Evolutionary conservation across 2,329 filamentous ascomycete genomes (phyloP).

Genomic region (Apiospora malaysiana): DNA sequence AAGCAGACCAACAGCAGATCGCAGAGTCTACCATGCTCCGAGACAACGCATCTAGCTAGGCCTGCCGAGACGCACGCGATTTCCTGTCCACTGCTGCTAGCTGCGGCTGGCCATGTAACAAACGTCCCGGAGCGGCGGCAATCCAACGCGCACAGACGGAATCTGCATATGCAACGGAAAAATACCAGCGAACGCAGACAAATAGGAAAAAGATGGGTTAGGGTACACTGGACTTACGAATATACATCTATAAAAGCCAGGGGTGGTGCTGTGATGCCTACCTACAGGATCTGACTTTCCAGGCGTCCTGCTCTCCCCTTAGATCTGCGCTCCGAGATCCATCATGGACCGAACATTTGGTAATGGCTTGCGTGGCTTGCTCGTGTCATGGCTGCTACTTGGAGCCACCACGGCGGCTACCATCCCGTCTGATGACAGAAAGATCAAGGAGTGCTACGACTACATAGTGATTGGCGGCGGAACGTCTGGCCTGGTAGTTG

Average conservation of each 20-base stretch:
- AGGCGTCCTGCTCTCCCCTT: neutral
- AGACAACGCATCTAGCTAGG: neutral
- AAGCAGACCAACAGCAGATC: neutral
- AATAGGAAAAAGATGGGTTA: neutral
- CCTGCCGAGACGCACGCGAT: no score
- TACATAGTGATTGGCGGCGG: slow-evolving; percentile 28
- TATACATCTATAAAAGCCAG: neutral
- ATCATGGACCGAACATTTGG: neutral
- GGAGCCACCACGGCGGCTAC: neutral
- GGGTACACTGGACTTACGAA: no score
- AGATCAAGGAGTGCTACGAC: slow-evolving; percentile 21
- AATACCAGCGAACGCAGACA: neutral
- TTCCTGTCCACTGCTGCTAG: neutral
- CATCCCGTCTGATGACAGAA: neutral
- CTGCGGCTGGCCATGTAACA: neutral
- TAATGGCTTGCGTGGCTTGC: neutral
- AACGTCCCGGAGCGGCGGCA: neutral
- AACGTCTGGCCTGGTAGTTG: slow-evolving; percentile 26
- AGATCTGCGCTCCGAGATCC: no score
- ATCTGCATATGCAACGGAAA: neutral
- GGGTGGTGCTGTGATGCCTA: neutral
- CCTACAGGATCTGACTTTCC: neutral
- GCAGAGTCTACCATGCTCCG: no score
- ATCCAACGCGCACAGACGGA: neutral
- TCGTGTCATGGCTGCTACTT: neutral